phyloP scores from a whole-genome alignment of 257 asterid species.

The Nyctanthes arbortristis region DNA sequence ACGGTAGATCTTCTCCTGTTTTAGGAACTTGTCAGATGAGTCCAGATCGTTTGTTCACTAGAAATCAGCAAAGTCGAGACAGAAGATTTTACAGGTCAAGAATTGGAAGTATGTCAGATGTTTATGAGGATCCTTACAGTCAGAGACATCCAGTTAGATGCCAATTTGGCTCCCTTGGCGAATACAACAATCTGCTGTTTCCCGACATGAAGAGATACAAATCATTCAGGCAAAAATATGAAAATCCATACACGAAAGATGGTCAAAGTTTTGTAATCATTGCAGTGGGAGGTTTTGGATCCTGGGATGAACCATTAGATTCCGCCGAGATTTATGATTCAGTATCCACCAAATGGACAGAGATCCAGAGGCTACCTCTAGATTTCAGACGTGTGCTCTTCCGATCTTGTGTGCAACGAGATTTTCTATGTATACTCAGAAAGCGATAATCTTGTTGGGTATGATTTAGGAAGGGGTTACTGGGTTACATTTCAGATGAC shows the following conservation, averaged over 20 bases:
- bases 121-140: constrained; percentile 96
- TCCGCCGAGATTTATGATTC: constrained; percentile 84
- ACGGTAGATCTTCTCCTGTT: constrained; percentile 81
- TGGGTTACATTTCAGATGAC: constrained; percentile 71
- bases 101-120: constrained; percentile 72
- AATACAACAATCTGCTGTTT: constrained; percentile 42
- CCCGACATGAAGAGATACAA: constrained; percentile 41
- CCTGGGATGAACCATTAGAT: constrained; percentile 88
- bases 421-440: constrained; percentile 82
- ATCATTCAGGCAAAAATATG: constrained; percentile 45
- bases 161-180: constrained; percentile 67
- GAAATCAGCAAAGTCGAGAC: constrained; percentile 65
- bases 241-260: constrained; percentile 40
- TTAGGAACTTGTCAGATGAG: constrained; percentile 71
- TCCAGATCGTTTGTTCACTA: constrained; percentile 45
- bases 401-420: constrained; percentile 72
- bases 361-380: constrained; percentile 74
- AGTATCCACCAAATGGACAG: constrained; percentile 78
- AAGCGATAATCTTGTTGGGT: constrained; percentile 69
- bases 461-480: constrained; percentile 74
- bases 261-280: constrained; percentile 55
- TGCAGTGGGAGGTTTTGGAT: constrained; percentile 92
- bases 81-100: constrained; percentile 57
- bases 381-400: constrained; percentile 82
- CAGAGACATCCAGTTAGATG: constrained; percentile 86